Conservation (phyloP, 2,329 filamentous ascomycete genomes). For the Claviceps citrina region DNA sequence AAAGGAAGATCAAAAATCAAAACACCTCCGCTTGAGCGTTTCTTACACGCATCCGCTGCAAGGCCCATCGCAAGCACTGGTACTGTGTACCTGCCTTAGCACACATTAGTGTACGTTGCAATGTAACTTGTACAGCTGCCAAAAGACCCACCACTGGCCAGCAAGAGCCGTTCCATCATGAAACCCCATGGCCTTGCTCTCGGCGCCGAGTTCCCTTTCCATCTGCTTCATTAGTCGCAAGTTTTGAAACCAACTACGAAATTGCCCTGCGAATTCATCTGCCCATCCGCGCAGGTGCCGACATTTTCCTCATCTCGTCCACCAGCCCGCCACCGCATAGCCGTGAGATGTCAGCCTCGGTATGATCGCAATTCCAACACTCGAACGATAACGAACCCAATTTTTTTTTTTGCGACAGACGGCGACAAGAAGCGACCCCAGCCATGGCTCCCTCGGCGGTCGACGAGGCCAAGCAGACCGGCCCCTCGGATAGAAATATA, state of each 20-base stretch:
- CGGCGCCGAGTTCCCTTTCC: not conserved
- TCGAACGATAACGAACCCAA: no score
- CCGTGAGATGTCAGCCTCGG: constrained; percentile 1
- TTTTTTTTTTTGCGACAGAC: constrained; percentile 6
- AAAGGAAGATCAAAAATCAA: no score
- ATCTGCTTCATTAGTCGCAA: no score
- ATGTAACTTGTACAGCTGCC: no score
- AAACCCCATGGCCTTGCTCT: constrained; percentile 21
- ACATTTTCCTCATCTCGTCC: not conserved
- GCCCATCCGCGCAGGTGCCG: not conserved
- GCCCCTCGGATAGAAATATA: constrained; percentile 26
- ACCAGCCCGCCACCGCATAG: constrained; percentile 5
- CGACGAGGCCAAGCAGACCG: constrained; percentile 25
- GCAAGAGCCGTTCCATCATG: constrained; percentile 13
- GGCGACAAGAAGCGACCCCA: constrained; percentile 7
- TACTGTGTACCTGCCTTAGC: no score
- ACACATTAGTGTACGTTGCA: no score
- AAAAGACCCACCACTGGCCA: no score
- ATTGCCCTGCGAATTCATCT: not conserved
- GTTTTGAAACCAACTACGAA: no score
- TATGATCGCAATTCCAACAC: no score
- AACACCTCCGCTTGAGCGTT: no score
- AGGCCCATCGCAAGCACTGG: no score
- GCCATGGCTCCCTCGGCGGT: constrained; percentile 39
- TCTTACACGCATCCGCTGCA: no score